Conservation (phyloP, 2,329 filamentous ascomycete genomes). For the Pezicula neosporulosa region DNA sequence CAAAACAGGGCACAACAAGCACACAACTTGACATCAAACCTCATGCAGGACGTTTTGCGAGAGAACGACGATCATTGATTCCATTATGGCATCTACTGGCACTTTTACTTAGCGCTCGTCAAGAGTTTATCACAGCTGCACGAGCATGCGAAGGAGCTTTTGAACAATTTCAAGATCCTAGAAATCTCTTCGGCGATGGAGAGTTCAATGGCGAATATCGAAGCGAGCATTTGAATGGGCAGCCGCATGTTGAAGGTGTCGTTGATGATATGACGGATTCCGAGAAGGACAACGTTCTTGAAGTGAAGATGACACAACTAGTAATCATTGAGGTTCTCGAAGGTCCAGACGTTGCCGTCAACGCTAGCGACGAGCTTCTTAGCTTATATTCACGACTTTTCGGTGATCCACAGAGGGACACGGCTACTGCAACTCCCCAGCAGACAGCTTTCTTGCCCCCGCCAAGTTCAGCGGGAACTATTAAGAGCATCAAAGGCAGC, state of each 20-base stretch:
- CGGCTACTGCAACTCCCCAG: slow-evolving; percentile 24
- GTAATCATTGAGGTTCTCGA: slow-evolving; percentile 79
- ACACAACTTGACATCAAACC: slow-evolving; percentile 12
- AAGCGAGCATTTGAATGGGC: slow-evolving; percentile 61
- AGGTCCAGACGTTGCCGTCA: slow-evolving; percentile 81
- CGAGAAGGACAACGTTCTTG: slow-evolving; percentile 84
- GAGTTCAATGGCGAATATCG: slow-evolving; percentile 47
- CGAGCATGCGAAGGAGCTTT: slow-evolving; percentile 87
- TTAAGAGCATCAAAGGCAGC: slow-evolving; percentile 68
- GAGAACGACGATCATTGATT: slow-evolving; percentile 64
- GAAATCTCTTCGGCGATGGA: slow-evolving; percentile 64
- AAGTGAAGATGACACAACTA: slow-evolving; percentile 94
- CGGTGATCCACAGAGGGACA: slow-evolving; percentile 49
- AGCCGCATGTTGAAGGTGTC: slow-evolving; percentile 39
- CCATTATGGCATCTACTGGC: slow-evolving; percentile 90
- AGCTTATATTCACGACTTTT: slow-evolving; percentile 80
- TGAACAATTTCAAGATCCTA: slow-evolving; percentile 77
- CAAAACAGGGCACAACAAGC: slow-evolving; percentile 41
- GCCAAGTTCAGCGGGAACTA: slow-evolving; percentile 67
- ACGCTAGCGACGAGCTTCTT: slow-evolving; percentile 81
- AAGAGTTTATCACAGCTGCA: slow-evolving; percentile 77
- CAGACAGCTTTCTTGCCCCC: slow-evolving; percentile 40
- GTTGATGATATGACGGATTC: slow-evolving; percentile 78
- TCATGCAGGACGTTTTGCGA: slow-evolving; percentile 35
- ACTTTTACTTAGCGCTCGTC: slow-evolving; percentile 78